phyloP scores from a whole-genome alignment of 495 filamentous ascomycete species.

The Chaetomium cochliodes region DNA sequence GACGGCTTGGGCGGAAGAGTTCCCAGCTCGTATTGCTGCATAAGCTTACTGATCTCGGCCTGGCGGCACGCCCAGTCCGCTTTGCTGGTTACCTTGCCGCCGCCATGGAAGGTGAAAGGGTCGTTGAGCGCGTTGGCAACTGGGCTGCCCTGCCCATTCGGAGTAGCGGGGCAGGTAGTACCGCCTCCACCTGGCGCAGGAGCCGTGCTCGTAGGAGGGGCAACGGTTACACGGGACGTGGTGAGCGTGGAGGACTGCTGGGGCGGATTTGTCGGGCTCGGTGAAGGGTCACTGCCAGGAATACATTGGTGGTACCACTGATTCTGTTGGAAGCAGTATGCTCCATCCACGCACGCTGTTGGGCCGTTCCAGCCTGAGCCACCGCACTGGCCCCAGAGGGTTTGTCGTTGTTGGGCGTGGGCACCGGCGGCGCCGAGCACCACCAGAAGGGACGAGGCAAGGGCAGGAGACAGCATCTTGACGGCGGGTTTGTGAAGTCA shows the following conservation, averaged over 20 bases:
- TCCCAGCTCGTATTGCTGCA: constrained; percentile 55
- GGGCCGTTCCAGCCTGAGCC: constrained; percentile 44
- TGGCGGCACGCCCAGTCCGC: constrained; percentile 51
- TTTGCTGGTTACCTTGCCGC: constrained; percentile 44
- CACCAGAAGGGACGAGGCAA: constrained; percentile 28
- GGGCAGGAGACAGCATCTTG: constrained; percentile 24
- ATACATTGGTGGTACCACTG: constrained; percentile 46
- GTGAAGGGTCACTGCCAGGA: constrained; percentile 25
- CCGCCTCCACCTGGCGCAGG: constrained; percentile 4
- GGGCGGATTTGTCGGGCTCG: constrained; percentile 10
- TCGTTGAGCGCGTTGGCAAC: constrained; percentile 44
- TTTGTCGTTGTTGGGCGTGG: constrained; percentile 24
- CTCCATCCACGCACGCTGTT: constrained; percentile 40
- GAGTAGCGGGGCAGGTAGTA: constrained; percentile 25
- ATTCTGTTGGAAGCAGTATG: constrained; percentile 43
- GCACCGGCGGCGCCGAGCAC: constrained; percentile 25
- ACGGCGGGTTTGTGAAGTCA: neutral
- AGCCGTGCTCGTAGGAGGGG: constrained; percentile 15
- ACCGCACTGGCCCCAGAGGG: constrained; percentile 46
- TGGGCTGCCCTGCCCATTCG: constrained; percentile 19
- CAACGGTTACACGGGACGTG: constrained; percentile 8
- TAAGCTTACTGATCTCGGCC: constrained; percentile 48
- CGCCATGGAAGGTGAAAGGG: constrained; percentile 52
- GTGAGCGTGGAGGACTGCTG: constrained; percentile 16
- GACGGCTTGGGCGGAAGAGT: constrained; percentile 45